Conservation (phyloP, 176 grass and related monocot genomes). For the Oryza punctata region DNA sequence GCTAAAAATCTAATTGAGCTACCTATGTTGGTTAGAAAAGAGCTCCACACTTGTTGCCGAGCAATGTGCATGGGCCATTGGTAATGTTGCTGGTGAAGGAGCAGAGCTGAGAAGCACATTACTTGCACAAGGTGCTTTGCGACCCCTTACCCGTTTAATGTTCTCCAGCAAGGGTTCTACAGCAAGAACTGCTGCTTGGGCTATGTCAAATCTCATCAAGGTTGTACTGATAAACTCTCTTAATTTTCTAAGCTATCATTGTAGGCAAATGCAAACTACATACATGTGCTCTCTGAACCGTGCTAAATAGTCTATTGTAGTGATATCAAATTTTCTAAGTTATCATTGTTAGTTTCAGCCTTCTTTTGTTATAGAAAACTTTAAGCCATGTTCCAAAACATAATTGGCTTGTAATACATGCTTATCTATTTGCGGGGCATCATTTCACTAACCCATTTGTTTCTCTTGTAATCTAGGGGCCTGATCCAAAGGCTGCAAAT, state of each 20-base stretch:
- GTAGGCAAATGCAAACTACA: background rate
- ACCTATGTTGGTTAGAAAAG: slow-evolving; percentile 75
- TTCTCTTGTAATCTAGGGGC: slow-evolving; percentile 64
- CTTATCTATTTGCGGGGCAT: background rate
- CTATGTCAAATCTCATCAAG: slow-evolving; percentile 99
- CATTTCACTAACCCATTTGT: slow-evolving; percentile 25
- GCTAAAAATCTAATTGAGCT: slow-evolving; percentile 18
- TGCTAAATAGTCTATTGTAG: background rate
- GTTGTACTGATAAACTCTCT: slow-evolving; percentile 40
- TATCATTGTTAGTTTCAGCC: background rate
- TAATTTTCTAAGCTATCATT: slow-evolving; percentile 13
- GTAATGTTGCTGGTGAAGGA: slow-evolving; percentile 96
- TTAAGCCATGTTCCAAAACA: slow-evolving; percentile 7
- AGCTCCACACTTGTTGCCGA: slow-evolving; percentile 74
- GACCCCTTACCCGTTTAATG: slow-evolving; percentile 78
- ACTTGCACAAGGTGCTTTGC: slow-evolving; percentile 82
- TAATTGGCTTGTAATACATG: slow-evolving; percentile 19
- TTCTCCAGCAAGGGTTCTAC: slow-evolving; percentile 76
- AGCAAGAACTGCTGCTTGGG: slow-evolving; percentile 89
- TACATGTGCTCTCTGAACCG: no score
- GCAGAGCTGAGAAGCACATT: slow-evolving; percentile 80
- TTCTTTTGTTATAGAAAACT: background rate
- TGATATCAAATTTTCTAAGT: no score
- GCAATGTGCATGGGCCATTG: slow-evolving; percentile 96
- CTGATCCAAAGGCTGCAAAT: slow-evolving; percentile 74